These are phyloP conservation scores for Galerina sulciceps DNA, from an alignment of 768 basidiomycete species.

Conservation along the genomic window DNA sequence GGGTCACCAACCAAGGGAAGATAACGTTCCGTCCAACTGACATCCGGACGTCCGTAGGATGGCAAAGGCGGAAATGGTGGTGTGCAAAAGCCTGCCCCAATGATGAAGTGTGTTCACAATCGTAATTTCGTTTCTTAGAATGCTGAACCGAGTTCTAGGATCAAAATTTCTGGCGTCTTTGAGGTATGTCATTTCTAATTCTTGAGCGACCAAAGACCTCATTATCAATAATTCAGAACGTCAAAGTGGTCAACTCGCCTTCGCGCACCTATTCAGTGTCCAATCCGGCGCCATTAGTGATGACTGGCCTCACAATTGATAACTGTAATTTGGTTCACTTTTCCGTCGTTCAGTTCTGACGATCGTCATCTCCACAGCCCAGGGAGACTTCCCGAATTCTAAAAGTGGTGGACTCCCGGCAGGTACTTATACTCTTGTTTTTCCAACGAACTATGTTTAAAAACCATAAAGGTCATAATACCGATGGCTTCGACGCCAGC, in stretches of 20 bases:
- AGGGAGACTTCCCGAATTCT: slow-evolving; percentile 54
- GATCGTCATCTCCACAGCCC: slow-evolving; percentile 36
- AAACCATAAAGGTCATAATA: slow-evolving; percentile 42
- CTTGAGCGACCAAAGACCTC: no score
- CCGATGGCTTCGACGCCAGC: slow-evolving; percentile 52
- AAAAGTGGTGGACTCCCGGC: slow-evolving; percentile 52
- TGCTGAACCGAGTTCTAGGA: slow-evolving; percentile 22
- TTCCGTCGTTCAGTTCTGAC: background rate
- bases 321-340: slow-evolving; percentile 48
- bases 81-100: slow-evolving; percentile 42
- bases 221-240: slow-evolving; percentile 26
- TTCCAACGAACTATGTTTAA: background rate
- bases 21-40: background rate
- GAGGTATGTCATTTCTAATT: slow-evolving; percentile 16
- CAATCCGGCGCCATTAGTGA: slow-evolving; percentile 41
- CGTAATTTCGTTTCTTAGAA: background rate
- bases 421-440: slow-evolving; percentile 18
- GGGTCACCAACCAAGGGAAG: background rate
- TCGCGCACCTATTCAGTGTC: slow-evolving; percentile 41
- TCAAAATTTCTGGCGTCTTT: slow-evolving; percentile 42
- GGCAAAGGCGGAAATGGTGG: slow-evolving; percentile 42
- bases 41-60: slow-evolving; percentile 28
- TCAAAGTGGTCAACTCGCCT: slow-evolving; percentile 46
- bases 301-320: slow-evolving; percentile 55
- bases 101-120: slow-evolving; percentile 41